phyloP scores from a whole-genome alignment of 768 basidiomycete species.

The Lentinula aciculospora region DNA sequence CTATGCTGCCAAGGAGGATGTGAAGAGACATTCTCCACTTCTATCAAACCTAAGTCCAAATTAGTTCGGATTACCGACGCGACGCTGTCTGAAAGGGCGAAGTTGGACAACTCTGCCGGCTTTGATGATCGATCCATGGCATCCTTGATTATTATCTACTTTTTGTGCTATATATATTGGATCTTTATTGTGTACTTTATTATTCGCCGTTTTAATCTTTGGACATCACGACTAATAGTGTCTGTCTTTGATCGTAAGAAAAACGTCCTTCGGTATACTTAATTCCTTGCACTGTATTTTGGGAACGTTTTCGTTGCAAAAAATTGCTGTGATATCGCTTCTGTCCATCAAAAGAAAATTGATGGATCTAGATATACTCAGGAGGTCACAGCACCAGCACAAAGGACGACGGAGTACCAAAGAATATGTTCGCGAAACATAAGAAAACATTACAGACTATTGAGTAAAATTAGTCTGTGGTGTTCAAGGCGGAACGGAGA shows the following conservation, averaged over 20 bases:
- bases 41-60: background rate
- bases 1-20: slow-evolving; percentile 11
- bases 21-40: background rate
- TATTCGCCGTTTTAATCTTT: background rate
- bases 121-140: slow-evolving; percentile 40
- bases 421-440: no score
- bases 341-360: background rate
- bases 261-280: background rate
- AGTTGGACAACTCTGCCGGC: slow-evolving; percentile 36
- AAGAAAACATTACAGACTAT: slow-evolving; percentile 15
- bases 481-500: no score
- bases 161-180: background rate
- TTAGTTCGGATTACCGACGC: background rate
- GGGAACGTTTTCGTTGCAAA: background rate
- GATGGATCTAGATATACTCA: no score
- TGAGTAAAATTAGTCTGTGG: no score
- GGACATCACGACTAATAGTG: background rate
- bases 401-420: no score
- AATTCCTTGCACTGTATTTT: background rate
- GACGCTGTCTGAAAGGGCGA: background rate
- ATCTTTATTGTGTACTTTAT: slow-evolving; percentile 5
- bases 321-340: no score
- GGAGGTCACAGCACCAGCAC: no score
- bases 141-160: no score
- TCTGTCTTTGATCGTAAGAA: background rate